A percentile compares a stretch with the other conserved stretches of the same genome.
Conservation (phyloP, 441 rosid genomes). For the Croton setiger region DNA sequence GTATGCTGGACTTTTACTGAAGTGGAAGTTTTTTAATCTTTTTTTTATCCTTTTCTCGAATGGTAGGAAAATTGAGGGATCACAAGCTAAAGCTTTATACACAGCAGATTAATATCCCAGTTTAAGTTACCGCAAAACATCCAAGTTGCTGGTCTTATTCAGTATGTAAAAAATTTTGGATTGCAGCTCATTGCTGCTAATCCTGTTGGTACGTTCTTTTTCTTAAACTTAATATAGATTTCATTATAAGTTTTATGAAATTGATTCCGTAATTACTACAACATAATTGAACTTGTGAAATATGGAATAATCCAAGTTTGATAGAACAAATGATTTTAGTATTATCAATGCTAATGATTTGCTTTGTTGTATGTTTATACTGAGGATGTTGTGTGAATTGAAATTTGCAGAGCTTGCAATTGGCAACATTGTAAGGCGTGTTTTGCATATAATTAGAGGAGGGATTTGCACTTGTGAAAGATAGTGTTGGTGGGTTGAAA, state of each 20-base stretch:
- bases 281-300: background rate
- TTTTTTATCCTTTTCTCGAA: background rate
- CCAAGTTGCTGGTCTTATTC: background rate
- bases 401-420: slow-evolving; percentile 72
- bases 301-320: background rate
- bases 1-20: background rate
- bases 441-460: slow-evolving; percentile 80
- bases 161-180: background rate
- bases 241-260: background rate
- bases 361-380: background rate
- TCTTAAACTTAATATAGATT: too few relatives aligned
- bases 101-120: background rate
- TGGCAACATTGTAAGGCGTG: slow-evolving; percentile 73
- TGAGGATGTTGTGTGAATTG: background rate
- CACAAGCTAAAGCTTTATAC: background rate
- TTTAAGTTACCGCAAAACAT: background rate
- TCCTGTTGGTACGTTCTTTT: background rate
- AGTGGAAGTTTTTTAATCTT: background rate
- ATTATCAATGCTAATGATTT: background rate
- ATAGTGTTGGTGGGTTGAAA: slow-evolving; percentile 50
- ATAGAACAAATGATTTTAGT: background rate
- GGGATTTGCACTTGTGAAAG: slow-evolving; percentile 53
- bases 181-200: background rate
- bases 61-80: background rate
- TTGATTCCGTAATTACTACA: too few relatives aligned